A percentile compares a stretch with the other conserved stretches of the same genome.
Conservation (phyloP, 2,329 filamentous ascomycete genomes). For the Coniochaeta pulveracea region DNA sequence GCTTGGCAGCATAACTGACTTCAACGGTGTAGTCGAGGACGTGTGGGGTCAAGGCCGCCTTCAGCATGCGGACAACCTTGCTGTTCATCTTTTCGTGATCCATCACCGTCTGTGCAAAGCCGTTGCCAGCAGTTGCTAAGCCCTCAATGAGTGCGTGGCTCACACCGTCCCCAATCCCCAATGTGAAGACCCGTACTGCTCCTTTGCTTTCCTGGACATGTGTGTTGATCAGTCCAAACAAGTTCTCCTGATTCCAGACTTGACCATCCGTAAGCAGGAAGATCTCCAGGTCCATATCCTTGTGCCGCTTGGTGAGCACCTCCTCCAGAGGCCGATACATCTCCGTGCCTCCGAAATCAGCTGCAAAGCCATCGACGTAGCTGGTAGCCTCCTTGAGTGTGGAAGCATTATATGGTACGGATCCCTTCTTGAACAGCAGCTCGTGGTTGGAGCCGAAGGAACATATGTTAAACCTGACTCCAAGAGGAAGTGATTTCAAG, state of each 20-base stretch:
- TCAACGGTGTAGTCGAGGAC: conserved; percentile 52
- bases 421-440: conserved; percentile 35
- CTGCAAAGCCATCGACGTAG: conserved; percentile 28
- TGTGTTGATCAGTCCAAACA: conserved; percentile 33
- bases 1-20: conserved; percentile 38
- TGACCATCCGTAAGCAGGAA: conserved; percentile 47
- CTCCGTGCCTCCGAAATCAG: conserved; percentile 42
- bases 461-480: conserved; percentile 59
- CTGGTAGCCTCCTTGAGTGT: conserved; percentile 27
- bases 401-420: conserved; percentile 31
- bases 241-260: conserved; percentile 31
- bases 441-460: conserved; percentile 43
- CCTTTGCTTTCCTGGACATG: conserved; percentile 26
- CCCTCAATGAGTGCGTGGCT: conserved; percentile 44
- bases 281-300: conserved; percentile 38
- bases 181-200: conserved; percentile 37
- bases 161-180: conserved; percentile 39
- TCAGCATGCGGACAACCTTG: conserved; percentile 65
- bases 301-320: conserved; percentile 28
- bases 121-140: conserved; percentile 39
- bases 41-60: conserved; percentile 56
- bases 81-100: conserved; percentile 54
- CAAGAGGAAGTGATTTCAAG: conserved; percentile 52
- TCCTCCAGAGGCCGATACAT: conserved; percentile 33
- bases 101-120: conserved; percentile 50